Evolutionary conservation across 495 filamentous ascomycete species (phyloP).

Genomic region (Oleoguttula mirabilis): DNA sequence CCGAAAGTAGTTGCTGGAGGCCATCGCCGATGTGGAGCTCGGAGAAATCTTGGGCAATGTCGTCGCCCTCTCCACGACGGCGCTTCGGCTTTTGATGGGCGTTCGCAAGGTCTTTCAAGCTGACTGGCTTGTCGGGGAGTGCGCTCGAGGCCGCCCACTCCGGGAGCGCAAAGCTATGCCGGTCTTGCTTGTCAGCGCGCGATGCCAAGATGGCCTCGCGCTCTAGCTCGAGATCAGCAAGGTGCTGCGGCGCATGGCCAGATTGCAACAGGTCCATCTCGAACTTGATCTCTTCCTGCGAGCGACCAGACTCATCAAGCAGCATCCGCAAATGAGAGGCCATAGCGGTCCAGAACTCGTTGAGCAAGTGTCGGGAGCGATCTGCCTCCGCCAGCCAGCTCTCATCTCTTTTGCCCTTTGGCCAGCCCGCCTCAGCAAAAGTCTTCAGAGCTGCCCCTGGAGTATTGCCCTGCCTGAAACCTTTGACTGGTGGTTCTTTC

Average conservation of each 20-base stretch:
- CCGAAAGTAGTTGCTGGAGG: too few relatives aligned
- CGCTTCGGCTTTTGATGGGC: too few relatives aligned
- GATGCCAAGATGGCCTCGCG: background rate
- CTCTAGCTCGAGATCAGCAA: background rate
- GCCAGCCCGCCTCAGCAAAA: background rate
- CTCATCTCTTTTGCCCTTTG: background rate
- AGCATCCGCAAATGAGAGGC: background rate
- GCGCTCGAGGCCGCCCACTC: too few relatives aligned
- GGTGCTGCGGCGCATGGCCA: background rate
- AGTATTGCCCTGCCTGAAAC: background rate
- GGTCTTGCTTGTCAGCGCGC: too few relatives aligned
- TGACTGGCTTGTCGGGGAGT: too few relatives aligned
- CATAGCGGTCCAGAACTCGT: background rate
- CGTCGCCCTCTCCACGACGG: too few relatives aligned
- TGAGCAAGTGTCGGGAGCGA: background rate
- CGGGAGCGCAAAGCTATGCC: too few relatives aligned
- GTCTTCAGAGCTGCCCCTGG: background rate
- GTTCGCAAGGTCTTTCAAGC: too few relatives aligned
- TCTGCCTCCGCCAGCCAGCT: background rate
- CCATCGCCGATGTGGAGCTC: too few relatives aligned
- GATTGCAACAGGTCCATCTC: background rate
- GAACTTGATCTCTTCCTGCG: background rate
- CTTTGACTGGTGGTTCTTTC: background rate
- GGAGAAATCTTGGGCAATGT: too few relatives aligned
- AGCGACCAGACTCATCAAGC: background rate